Percentiles rank a stretch among this genome's conserved stretches.
Conservation (phyloP, 1,284 basidiomycete species). For the Trametes pubescens region DNA sequence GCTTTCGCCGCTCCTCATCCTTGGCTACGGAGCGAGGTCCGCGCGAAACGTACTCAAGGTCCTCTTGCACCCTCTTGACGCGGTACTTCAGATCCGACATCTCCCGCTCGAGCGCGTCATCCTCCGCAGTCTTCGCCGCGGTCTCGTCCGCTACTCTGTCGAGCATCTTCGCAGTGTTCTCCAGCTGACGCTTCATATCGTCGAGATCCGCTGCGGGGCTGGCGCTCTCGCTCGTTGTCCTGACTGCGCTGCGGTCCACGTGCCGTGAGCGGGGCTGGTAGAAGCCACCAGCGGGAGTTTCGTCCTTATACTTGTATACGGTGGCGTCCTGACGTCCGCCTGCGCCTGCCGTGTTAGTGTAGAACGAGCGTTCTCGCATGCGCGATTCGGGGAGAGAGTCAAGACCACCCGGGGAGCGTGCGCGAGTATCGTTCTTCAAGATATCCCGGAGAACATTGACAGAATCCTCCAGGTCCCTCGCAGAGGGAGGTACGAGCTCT, state of each 20-base stretch:
- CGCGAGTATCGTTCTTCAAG: slow-evolving; percentile 85
- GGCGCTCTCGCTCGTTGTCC: slow-evolving; percentile 76
- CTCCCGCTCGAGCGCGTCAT: slow-evolving; percentile 91
- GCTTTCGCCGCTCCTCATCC: slow-evolving; percentile 86
- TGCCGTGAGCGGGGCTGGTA: slow-evolving; percentile 92
- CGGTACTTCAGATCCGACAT: slow-evolving; percentile 89
- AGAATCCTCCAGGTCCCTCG: slow-evolving; percentile 89
- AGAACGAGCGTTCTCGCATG: slow-evolving; percentile 77
- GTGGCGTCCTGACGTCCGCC: slow-evolving; percentile 86
- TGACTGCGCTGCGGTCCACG: slow-evolving; percentile 86
- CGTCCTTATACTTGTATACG: slow-evolving; percentile 89
- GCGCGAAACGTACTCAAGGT: slow-evolving; percentile 89
- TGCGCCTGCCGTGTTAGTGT: slow-evolving; percentile 60
- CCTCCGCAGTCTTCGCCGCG: slow-evolving; percentile 72
- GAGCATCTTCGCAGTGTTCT: slow-evolving; percentile 84
- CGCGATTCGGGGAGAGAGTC: slow-evolving; percentile 62
- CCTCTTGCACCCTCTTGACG: slow-evolving; percentile 90
- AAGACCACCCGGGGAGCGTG: slow-evolving; percentile 59
- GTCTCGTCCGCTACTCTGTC: slow-evolving; percentile 76
- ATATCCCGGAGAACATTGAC: slow-evolving; percentile 93
- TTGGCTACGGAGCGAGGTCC: slow-evolving; percentile 80
- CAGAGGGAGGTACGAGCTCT: slow-evolving; percentile 94
- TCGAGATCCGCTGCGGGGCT: slow-evolving; percentile 79
- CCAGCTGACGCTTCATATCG: slow-evolving; percentile 89
- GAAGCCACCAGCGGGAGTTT: slow-evolving; percentile 63